Evolutionary conservation across 192 early-diverging fungal genomes (phyloP).

Genomic region (Linnemannia schmuckeri): DNA sequence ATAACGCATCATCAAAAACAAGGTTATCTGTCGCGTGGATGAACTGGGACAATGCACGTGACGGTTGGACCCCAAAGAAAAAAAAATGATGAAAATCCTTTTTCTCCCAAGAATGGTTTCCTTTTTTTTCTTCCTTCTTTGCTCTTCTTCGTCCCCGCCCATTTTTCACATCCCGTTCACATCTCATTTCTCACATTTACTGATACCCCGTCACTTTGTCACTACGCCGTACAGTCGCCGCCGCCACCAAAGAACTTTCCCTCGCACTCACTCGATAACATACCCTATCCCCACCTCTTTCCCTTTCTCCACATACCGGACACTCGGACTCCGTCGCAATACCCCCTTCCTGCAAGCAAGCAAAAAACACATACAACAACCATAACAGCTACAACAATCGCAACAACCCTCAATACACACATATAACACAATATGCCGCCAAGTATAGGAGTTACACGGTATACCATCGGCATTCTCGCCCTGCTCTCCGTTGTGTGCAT

Average conservation of each 20-base stretch:
- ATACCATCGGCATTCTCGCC: slow-evolving; percentile 66
- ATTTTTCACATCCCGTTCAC: not conserved
- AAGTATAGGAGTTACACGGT: slow-evolving; percentile 52
- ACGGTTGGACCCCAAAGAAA: not conserved
- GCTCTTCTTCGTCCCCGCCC: not conserved
- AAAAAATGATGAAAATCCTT: not conserved
- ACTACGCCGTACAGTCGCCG: not conserved
- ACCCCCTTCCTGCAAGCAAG: not conserved
- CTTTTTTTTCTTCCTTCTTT: not conserved
- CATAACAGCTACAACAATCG: not conserved
- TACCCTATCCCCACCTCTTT: too few relatives aligned
- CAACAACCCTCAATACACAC: not conserved
- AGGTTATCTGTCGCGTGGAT: not conserved
- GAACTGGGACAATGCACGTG: not conserved
- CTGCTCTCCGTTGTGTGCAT: slow-evolving; percentile 79
- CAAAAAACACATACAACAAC: not conserved
- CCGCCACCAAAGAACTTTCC: not conserved
- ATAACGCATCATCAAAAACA: too few relatives aligned
- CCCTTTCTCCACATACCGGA: not conserved
- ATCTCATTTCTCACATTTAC: not conserved
- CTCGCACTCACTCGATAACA: not conserved
- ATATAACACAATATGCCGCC: not conserved
- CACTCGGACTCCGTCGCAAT: not conserved
- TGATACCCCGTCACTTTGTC: not conserved
- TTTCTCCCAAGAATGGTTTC: not conserved